Evolutionary conservation across 2,329 filamentous ascomycete species (phyloP).

Genomic region (Aspergillus niger): DNA sequence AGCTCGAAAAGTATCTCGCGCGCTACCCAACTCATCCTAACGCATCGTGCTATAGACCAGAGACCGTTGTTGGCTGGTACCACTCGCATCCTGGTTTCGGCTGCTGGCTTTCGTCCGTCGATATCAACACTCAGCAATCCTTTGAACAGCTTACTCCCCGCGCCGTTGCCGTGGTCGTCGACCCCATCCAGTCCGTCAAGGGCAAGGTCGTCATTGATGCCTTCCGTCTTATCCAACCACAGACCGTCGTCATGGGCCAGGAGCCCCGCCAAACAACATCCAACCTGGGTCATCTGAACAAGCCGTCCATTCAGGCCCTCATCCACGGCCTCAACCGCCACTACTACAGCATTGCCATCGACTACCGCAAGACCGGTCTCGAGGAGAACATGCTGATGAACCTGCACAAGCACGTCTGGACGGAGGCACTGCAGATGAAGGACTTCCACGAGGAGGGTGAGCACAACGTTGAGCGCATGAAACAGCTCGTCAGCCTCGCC

Average conservation of each 20-base stretch:
- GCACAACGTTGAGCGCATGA: slow-evolving; percentile 83
- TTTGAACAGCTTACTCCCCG: slow-evolving; percentile 97
- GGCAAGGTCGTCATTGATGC: slow-evolving; percentile 99
- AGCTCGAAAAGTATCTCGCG: slow-evolving; percentile 28
- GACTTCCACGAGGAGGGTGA: slow-evolving; percentile 85
- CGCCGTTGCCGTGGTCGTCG: slow-evolving; percentile 95
- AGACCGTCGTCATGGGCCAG: slow-evolving; percentile 96
- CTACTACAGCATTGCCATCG: slow-evolving; percentile 98
- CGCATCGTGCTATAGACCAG: slow-evolving; percentile 62
- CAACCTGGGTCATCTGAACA: slow-evolving; percentile 96
- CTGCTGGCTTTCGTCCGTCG: slow-evolving; percentile 97
- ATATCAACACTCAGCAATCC: slow-evolving; percentile 99
- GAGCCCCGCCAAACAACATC: slow-evolving; percentile 97
- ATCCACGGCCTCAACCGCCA: slow-evolving; percentile 98
- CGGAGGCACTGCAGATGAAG: slow-evolving; percentile 93
- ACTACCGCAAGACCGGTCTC: slow-evolving; percentile 94
- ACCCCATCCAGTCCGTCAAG: slow-evolving; percentile 98
- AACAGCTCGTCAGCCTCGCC: slow-evolving; percentile 83
- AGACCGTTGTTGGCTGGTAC: slow-evolving; percentile 98
- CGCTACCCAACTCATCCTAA: slow-evolving; percentile 12
- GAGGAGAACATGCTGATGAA: slow-evolving; percentile 99
- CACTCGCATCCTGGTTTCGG: slow-evolving; percentile 99
- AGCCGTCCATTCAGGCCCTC: slow-evolving; percentile 98
- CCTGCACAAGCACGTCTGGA: slow-evolving; percentile 99
- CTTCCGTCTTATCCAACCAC: slow-evolving; percentile 97